phyloP scores from a whole-genome alignment of 495 filamentous ascomycete species.

The Friedmanniomyces endolithicus region DNA sequence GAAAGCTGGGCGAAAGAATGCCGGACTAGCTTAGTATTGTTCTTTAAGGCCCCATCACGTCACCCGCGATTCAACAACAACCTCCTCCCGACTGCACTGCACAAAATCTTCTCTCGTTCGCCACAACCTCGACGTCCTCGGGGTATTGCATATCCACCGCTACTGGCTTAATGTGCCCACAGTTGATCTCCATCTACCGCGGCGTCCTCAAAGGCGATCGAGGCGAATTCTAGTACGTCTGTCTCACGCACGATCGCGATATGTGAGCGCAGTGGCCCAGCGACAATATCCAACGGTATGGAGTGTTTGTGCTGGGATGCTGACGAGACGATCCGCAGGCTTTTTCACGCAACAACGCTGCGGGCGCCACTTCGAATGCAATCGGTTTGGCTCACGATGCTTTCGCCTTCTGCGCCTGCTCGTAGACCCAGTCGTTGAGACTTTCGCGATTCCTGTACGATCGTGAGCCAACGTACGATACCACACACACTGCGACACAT shows the following conservation, averaged over 20 bases:
- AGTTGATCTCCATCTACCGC: background rate
- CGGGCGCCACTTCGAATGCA: background rate
- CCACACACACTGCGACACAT: constrained; percentile 21
- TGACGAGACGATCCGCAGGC: background rate
- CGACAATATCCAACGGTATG: no score
- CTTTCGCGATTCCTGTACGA: constrained; percentile 60
- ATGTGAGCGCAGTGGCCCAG: no score
- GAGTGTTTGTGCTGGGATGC: background rate
- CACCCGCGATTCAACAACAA: background rate
- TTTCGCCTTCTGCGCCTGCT: constrained; percentile 43
- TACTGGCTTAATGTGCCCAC: constrained; percentile 6
- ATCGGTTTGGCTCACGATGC: background rate
- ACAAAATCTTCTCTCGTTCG: no score
- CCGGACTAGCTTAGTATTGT: constrained; percentile 9
- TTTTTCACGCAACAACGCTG: background rate
- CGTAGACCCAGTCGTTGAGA: constrained; percentile 93
- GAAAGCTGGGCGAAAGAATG: constrained; percentile 10
- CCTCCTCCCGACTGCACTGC: no score
- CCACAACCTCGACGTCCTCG: no score
- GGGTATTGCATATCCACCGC: background rate
- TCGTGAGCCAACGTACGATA: background rate
- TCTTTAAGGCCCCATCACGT: constrained; percentile 1
- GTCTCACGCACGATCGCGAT: background rate
- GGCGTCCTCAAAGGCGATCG: constrained; percentile 1
- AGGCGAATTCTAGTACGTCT: background rate